Base-by-base conservation (phyloP, 495 filamentous ascomycete genomes). In the Pyrenula massariospora region DNA sequence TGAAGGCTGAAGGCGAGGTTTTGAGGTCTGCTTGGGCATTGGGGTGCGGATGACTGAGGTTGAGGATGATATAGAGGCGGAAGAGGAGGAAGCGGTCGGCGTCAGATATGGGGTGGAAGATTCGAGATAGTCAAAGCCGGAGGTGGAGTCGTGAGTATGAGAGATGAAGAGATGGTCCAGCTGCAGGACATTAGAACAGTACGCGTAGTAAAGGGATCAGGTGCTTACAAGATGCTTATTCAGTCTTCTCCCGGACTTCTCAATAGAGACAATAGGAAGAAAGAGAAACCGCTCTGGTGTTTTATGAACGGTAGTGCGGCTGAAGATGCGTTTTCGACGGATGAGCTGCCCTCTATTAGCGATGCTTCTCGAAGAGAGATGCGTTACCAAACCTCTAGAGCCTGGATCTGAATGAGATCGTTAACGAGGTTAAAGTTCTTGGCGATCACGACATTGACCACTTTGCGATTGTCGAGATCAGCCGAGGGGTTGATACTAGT, bases 81-180 rank as follows among this genome's bases (percentile, higher is more conserved):
- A 24, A 25, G 21, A 25, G 31, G 42, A 47, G 31, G 31, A 42
- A 15, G 5, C 31, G 31, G 31, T 42, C 8, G 31, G 31, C 8
- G 31, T 42, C 8, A 42, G 31, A 42, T 42, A 42, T 5, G 31
- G 31, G 31, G 31, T 42, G 31, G 31, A 42, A 15, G 31, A 42
- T 42, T 93, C 86, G 1, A 88, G 66, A 58, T 92, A 83, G 1
- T 79, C 74, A 56, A 87, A 86, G 0, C 84, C 88, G 65, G 91
- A 83, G 15, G 83, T 78, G 2, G 78, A 73, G 31, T 84, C 76
- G 64, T 98, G 91, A 69, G 83, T 88, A 68, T 96, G 90, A 0
- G 89, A 91, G 19, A 98, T 82, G 63, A 91, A 88, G 58, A 97
- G 82, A 60, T 87, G 81, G 56, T 96, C 91, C 64, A 87, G 89